These are phyloP conservation scores for Tylopilus subfusipes DNA, from an alignment of 768 basidiomycete genomes.

Conservation along the genomic window DNA sequence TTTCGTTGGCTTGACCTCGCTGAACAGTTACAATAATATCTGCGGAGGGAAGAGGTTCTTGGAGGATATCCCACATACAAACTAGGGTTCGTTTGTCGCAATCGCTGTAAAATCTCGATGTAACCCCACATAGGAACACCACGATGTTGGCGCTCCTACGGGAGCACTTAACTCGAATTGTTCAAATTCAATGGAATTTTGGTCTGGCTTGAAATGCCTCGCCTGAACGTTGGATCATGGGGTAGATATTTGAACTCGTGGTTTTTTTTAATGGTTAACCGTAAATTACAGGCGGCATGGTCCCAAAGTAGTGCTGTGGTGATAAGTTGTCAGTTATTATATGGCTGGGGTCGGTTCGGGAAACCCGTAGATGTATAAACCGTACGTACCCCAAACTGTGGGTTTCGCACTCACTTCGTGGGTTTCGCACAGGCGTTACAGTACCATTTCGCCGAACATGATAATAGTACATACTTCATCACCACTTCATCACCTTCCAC, in stretches of 20 bases:
- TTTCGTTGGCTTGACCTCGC: constrained; percentile 18
- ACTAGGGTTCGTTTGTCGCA: neutral
- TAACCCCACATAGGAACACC: neutral
- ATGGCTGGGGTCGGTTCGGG: too few species aligned
- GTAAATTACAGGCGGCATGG: too few species aligned
- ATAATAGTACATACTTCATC: neutral
- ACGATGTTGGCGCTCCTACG: neutral
- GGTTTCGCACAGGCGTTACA: too few species aligned
- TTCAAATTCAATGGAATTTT: neutral
- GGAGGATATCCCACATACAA: neutral
- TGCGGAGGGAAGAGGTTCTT: neutral
- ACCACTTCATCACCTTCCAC: neutral
- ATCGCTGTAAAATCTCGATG: neutral
- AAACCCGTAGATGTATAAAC: too few species aligned
- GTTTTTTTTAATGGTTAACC: too few species aligned
- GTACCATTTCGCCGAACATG: neutral
- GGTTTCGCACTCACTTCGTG: too few species aligned
- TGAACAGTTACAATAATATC: neutral
- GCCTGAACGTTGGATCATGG: neutral
- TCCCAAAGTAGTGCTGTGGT: too few species aligned
- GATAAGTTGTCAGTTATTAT: too few species aligned
- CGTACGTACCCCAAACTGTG: too few species aligned
- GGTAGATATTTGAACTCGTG: too few species aligned
- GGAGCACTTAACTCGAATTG: neutral
- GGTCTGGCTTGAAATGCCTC: neutral